Conservation (phyloP, 352 stramenopile species). For the Phytophthora colocasiae region DNA sequence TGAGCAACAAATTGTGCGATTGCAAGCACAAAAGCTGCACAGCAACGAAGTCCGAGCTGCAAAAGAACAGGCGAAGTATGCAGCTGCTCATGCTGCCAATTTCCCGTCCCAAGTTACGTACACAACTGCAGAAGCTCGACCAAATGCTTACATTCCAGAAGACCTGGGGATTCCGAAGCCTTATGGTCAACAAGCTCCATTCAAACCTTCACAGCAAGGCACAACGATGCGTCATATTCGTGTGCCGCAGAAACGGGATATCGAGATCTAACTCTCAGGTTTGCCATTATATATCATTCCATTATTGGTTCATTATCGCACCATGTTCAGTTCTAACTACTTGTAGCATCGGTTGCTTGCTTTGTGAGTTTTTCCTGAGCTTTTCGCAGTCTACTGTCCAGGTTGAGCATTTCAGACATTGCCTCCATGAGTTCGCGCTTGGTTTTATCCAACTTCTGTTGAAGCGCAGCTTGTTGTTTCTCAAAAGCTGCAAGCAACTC, state of each 20-base stretch:
- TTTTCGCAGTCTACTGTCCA: slow-evolving; percentile 71
- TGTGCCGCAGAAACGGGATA: slow-evolving; percentile 85
- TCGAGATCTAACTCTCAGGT: slow-evolving; percentile 89
- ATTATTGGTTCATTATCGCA: slow-evolving; percentile 3
- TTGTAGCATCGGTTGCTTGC: slow-evolving; percentile 26
- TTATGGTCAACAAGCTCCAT: slow-evolving; percentile 91
- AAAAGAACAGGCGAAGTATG: slow-evolving; percentile 53
- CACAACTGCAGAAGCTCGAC: slow-evolving; percentile 91
- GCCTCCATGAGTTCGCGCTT: slow-evolving; percentile 81
- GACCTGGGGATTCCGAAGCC: slow-evolving; percentile 94
- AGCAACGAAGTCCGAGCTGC: slow-evolving; percentile 52
- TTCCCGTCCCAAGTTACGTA: slow-evolving; percentile 80
- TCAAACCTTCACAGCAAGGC: slow-evolving; percentile 90
- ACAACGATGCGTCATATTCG: slow-evolving; percentile 94
- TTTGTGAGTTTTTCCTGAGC: slow-evolving; percentile 77
- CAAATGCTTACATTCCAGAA: slow-evolving; percentile 95
- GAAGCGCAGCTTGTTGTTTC: slow-evolving; percentile 49
- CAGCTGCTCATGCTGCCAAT: slow-evolving; percentile 57
- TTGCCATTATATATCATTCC: slow-evolving; percentile 7
- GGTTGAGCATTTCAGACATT: slow-evolving; percentile 65
- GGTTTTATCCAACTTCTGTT: slow-evolving; percentile 74
- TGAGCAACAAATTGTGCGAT: slow-evolving; percentile 74
- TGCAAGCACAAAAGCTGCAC: slow-evolving; percentile 62
- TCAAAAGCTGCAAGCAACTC: slow-evolving; percentile 56
- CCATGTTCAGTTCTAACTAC: slow-evolving; percentile 1